phyloP scores from a whole-genome alignment of 257 asterid species.

The Rhazya stricta region DNA sequence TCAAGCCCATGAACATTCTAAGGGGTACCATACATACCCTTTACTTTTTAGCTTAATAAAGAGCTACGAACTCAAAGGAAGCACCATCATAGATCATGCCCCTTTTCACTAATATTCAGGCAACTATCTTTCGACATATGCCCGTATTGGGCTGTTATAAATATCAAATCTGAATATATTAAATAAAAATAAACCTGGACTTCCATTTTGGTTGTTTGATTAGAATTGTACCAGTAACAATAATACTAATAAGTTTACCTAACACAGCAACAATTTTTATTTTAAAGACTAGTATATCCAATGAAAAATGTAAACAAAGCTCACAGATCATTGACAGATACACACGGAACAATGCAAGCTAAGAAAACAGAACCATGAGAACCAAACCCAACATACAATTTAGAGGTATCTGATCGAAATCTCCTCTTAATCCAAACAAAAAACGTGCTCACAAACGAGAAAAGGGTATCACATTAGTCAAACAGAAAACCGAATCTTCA shows the following conservation, averaged over 20 bases:
- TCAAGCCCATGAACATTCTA: background rate
- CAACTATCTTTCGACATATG: background rate
- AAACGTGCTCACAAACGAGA: background rate
- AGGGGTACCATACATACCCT: background rate
- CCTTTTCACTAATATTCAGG: background rate
- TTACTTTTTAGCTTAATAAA: background rate
- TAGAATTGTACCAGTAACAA: background rate
- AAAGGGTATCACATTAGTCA: background rate
- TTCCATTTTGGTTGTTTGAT: background rate
- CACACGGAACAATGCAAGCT: background rate
- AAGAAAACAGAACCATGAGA: background rate
- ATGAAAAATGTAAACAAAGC: background rate
- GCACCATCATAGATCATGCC: background rate
- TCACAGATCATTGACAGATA: no score
- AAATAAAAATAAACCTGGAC: background rate
- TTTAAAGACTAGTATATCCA: background rate
- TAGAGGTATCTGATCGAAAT: background rate
- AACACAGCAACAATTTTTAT: background rate
- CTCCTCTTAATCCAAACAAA: background rate
- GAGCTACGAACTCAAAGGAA: background rate
- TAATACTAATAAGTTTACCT: background rate
- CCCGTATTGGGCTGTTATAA: background rate
- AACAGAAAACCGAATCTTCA: background rate
- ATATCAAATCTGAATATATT: background rate
- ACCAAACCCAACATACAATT: background rate